phyloP scores from a whole-genome alignment of 139 green algal species.

The Deuterostichococcus epilithicus region DNA sequence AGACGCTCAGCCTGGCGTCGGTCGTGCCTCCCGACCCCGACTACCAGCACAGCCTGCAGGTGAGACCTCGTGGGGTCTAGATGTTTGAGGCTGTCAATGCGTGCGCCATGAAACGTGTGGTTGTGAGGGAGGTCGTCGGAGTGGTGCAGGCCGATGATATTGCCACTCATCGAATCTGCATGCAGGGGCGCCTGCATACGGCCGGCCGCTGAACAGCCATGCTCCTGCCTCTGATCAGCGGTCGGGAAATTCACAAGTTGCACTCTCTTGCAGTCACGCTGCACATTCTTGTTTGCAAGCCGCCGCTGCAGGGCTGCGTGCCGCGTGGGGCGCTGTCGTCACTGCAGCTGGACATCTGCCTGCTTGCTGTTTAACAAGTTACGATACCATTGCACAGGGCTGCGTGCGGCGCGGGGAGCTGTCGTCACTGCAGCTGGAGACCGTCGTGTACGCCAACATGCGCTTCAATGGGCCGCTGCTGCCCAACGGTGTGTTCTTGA shows the following conservation, averaged over 20 bases:
- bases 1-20: constrained; percentile 59
- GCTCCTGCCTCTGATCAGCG: too few relatives aligned
- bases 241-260: too few relatives aligned
- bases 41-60: constrained; percentile 50
- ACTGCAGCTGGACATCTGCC: constrained; percentile 75
- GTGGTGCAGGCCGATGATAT: too few relatives aligned
- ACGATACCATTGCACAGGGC: constrained; percentile 34
- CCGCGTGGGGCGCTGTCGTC: constrained; percentile 38
- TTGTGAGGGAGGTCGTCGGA: too few relatives aligned
- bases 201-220: too few relatives aligned
- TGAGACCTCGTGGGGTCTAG: background rate
- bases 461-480: constrained; percentile 42
- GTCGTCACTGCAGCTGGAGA: constrained; percentile 74
- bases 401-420: constrained; percentile 34
- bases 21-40: constrained; percentile 34
- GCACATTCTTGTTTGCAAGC: too few relatives aligned
- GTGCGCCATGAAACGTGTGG: too few relatives aligned
- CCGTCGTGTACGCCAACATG: constrained; percentile 69
- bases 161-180: too few relatives aligned
- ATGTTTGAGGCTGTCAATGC: too few relatives aligned
- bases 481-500: background rate
- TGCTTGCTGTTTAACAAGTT: too few relatives aligned
- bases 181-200: too few relatives aligned
- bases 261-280: too few relatives aligned
- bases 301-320: constrained; percentile 24